Percentiles rank a stretch among this genome's conserved stretches.
phyloP scores from a whole-genome alignment of 75 land plant species.

The Pinus taeda region DNA sequence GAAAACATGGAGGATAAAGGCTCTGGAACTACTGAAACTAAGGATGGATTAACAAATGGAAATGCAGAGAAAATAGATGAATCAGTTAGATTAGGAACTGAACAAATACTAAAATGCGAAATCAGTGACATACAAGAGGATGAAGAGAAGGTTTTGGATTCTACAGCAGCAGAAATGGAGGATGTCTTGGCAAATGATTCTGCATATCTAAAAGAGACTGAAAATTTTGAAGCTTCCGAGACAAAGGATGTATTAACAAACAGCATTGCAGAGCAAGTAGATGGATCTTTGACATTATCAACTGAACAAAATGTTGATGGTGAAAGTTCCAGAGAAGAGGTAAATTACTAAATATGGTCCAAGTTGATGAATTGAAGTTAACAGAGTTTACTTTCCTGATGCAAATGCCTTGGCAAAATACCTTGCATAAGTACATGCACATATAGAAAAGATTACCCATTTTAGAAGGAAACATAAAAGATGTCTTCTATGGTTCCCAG shows the following conservation, averaged over 20 bases:
- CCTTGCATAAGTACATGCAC: not conserved
- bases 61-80: slow-evolving; percentile 2
- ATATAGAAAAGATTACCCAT: not conserved
- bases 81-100: slow-evolving; percentile 7
- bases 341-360: not conserved
- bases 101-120: slow-evolving; percentile 10
- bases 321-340: not conserved
- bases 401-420: slow-evolving; percentile 4
- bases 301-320: not conserved
- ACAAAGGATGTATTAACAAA: not conserved
- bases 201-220: slow-evolving; percentile 4
- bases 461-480: not conserved
- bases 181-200: slow-evolving; percentile 7
- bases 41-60: not conserved
- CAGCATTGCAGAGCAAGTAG: slow-evolving; percentile 7
- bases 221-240: not conserved
- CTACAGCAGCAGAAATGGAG: not conserved
- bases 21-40: slow-evolving; percentile 4
- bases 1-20: not conserved
- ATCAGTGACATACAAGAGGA: not conserved
- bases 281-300: not conserved
- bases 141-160: slow-evolving; percentile 6
- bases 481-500: not conserved
- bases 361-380: slow-evolving; percentile 11
- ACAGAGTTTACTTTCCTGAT: not conserved